Percentiles rank a stretch among this genome's conserved stretches.
Evolutionary conservation across 2,329 filamentous ascomycete species (phyloP).

Genomic region (Colletotrichum camelliae): DNA sequence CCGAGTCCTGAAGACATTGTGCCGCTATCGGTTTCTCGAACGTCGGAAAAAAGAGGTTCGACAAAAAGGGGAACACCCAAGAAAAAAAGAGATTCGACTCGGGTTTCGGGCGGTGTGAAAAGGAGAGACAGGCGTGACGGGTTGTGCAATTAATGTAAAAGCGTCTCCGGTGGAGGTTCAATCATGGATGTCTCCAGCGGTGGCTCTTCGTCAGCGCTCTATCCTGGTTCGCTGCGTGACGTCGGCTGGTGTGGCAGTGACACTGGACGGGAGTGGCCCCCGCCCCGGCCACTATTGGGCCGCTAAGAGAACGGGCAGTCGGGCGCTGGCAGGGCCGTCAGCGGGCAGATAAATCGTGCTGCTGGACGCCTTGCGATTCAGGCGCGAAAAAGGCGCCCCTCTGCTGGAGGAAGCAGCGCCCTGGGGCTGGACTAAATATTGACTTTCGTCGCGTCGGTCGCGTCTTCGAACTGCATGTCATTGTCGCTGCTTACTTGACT

Average conservation of each 20-base stretch:
- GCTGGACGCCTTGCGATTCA: constrained; percentile 17
- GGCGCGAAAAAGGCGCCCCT: not conserved
- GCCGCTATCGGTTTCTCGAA: not conserved
- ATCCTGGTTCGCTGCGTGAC: constrained; percentile 17
- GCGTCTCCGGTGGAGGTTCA: constrained; percentile 5
- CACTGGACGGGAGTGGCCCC: not conserved
- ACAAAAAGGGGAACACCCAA: not conserved
- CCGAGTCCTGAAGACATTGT: constrained; percentile 51
- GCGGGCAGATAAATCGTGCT: not conserved
- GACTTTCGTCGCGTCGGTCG: constrained; percentile 22
- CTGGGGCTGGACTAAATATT: constrained; percentile 9
- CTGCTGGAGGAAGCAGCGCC: not conserved
- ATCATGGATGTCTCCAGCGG: not conserved
- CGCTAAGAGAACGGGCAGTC: not conserved
- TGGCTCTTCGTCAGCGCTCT: constrained; percentile 17
- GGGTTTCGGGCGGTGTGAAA: not conserved
- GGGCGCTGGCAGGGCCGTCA: not conserved
- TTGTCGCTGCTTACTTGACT: not conserved
- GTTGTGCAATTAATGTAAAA: constrained; percentile 11
- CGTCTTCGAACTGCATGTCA: not conserved
- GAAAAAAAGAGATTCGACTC: not conserved
- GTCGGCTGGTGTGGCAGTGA: constrained; percentile 15
- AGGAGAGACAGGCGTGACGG: not conserved
- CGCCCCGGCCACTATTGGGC: not conserved
- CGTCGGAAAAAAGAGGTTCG: not conserved